Base-by-base conservation (phyloP, 1,284 basidiomycete species). In the Phellopilus nigrolimitatus region DNA sequence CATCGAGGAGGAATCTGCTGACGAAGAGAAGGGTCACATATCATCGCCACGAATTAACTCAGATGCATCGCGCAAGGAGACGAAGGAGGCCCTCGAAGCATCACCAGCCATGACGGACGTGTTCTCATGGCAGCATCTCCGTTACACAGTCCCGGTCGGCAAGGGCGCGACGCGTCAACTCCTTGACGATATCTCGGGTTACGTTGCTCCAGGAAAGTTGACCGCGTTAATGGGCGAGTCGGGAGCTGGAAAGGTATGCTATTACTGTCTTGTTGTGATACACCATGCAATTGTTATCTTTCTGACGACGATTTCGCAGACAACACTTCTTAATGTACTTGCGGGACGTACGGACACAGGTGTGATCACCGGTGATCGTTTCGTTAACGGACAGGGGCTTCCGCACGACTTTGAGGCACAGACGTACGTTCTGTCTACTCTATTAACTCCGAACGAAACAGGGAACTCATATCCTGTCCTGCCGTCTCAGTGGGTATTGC, bases 241-340 rank as follows among this genome's bases (percentile, higher is more conserved):
- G 12, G 93, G 92, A 37, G 82, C 84, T 1, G 84, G 84, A 25
- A 88, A 88, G 71, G 79, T 77, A 36, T 60, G n/a, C n/a, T n/a
- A n/a, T n/a, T n/a, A n/a, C n/a, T 79, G 50, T 59, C 64, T 4
- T 71, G 71, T 64, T 12, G 4, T 25, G 9, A 25, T 15, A 19
- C n/a, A n/a, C n/a, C n/a, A n/a, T 25, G 6, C 15, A n/a, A 25
- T n/a, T n/a, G n/a, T n/a, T n/a, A n/a, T n/a, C n/a, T n/a, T n/a
- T n/a, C n/a, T n/a, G n/a, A n/a, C n/a, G n/a, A n/a, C n/a, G n/a
- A n/a, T 66, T 66, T 2, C 67, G 67, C 45, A 88, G 77, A 91
- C 88, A 0, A 91, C 87, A 0, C 68, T 93, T 0, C 71, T 95
- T 44, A 91, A 95, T 64, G 90, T 89, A 1, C 71, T 95, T 4